Conservation (phyloP, 2,329 filamentous ascomycete genomes). For the Trichoderma atroviride region DNA sequence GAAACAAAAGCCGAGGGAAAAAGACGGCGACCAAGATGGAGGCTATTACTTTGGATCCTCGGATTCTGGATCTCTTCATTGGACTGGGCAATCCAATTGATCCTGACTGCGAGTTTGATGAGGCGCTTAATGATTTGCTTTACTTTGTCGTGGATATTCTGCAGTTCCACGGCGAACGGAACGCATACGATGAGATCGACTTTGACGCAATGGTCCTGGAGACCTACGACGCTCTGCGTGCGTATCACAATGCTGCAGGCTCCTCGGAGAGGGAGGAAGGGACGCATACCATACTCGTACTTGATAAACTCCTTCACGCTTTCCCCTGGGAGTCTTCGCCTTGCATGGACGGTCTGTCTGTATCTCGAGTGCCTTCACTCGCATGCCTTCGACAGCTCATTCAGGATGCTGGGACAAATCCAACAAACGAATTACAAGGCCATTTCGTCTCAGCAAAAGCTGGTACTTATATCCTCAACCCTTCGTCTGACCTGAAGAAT, state of each 20-base stretch:
- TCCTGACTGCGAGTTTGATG: slow-evolving; percentile 75
- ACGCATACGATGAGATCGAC: slow-evolving; percentile 97
- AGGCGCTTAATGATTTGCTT: slow-evolving; percentile 85
- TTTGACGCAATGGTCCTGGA: slow-evolving; percentile 91
- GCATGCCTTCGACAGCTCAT: slow-evolving; percentile 79
- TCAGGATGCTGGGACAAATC: slow-evolving; percentile 47
- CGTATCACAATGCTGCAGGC: slow-evolving; percentile 66
- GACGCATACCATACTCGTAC: slow-evolving; percentile 79
- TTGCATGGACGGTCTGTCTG: slow-evolving; percentile 75
- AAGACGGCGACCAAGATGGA: slow-evolving; percentile 47
- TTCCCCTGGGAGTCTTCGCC: slow-evolving; percentile 97
- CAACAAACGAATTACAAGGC: slow-evolving; percentile 40
- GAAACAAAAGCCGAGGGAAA: slow-evolving; percentile 63
- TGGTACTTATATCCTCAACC: slow-evolving; percentile 86
- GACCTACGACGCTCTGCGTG: slow-evolving; percentile 78
- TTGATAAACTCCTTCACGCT: slow-evolving; percentile 86
- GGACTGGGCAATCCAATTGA: slow-evolving; percentile 75
- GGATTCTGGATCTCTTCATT: slow-evolving; percentile 84
- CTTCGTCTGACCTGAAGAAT: slow-evolving; percentile 76
- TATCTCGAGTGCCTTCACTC: slow-evolving; percentile 87
- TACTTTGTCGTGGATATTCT: slow-evolving; percentile 97
- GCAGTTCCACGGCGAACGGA: slow-evolving; percentile 93
- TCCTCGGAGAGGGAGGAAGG: slow-evolving; percentile 46
- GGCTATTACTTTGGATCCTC: slow-evolving; percentile 55
- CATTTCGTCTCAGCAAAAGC: slow-evolving; percentile 57